A percentile compares a stretch with the other conserved stretches of the same genome.
Evolutionary conservation across 2,329 filamentous ascomycete genomes (phyloP).

Genomic region (Diaporthe longicolla): DNA sequence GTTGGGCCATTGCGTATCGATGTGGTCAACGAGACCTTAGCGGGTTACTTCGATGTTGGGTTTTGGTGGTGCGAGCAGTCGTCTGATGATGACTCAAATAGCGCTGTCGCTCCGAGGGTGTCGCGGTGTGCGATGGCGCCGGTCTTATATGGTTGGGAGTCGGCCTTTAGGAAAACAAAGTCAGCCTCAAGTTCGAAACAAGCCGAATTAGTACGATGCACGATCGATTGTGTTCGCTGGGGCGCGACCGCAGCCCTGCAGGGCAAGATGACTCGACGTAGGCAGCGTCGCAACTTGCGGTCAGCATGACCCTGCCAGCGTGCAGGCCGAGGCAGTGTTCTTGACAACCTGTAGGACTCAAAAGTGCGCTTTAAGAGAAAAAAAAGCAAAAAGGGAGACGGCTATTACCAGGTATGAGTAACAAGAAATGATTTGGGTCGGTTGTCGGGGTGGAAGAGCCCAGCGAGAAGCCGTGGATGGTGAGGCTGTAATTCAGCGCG

Average conservation of each 20-base stretch:
- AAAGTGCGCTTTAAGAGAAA: neutral
- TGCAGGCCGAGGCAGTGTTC: slow-evolving; percentile 26
- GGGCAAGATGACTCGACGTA: slow-evolving; percentile 20
- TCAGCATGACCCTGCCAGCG: slow-evolving; percentile 34
- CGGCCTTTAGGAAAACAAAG: neutral
- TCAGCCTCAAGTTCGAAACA: slow-evolving; percentile 6
- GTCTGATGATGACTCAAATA: slow-evolving; percentile 32
- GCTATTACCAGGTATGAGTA: slow-evolving; percentile 8
- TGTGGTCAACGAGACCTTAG: neutral
- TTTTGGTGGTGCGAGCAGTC: neutral
- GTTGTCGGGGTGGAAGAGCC: slow-evolving; percentile 6
- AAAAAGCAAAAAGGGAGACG: neutral
- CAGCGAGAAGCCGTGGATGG: slow-evolving; percentile 31
- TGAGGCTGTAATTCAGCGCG: slow-evolving; percentile 37
- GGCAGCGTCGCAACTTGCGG: slow-evolving; percentile 40
- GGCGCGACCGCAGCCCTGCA: slow-evolving; percentile 26
- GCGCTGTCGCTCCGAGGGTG: slow-evolving; percentile 25
- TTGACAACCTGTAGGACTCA: slow-evolving; percentile 12
- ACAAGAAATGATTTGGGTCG: neutral
- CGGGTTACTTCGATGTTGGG: neutral
- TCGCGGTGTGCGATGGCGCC: slow-evolving; percentile 2
- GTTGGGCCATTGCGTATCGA: slow-evolving; percentile 64
- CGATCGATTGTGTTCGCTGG: neutral
- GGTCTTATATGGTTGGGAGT: neutral
- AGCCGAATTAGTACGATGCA: neutral